These are phyloP conservation scores for Lasiodiplodia citricola DNA, from an alignment of 2,329 filamentous ascomycete genomes.

Conservation along the genomic window DNA sequence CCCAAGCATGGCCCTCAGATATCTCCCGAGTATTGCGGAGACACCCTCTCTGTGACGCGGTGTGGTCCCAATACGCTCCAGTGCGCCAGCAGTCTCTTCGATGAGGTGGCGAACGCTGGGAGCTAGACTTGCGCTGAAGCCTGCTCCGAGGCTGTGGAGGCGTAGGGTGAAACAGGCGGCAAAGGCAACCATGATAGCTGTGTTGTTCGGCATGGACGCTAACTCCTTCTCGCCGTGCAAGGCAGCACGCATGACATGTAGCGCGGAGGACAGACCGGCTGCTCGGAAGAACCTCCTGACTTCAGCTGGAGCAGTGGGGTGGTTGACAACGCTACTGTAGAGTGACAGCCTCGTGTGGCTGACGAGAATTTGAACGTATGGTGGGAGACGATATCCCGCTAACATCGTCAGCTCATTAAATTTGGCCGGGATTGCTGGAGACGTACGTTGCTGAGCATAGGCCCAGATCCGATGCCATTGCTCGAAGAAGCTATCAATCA, in stretches of 20 bases:
- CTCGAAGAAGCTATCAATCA: conserved; percentile 70
- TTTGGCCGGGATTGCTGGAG: conserved; percentile 58
- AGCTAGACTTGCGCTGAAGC: conserved; percentile 33
- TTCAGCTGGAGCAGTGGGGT: conserved; percentile 71
- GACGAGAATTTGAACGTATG: conserved; percentile 76
- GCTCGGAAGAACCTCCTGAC: conserved; percentile 76
- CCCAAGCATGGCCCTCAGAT: conserved; percentile 49
- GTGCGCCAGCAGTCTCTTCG: conserved; percentile 70
- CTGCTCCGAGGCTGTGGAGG: conserved; percentile 59
- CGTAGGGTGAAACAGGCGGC: conserved; percentile 63
- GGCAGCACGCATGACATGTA: conserved; percentile 76
- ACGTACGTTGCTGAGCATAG: conserved; percentile 36
- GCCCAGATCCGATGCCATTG: conserved; percentile 68
- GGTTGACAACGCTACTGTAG: conserved; percentile 76
- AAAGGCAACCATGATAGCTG: conserved; percentile 79
- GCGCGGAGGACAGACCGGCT: conserved; percentile 71
- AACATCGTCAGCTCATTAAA: conserved; percentile 38
- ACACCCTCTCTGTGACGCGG: conserved; percentile 71
- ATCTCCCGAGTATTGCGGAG: conserved; percentile 64
- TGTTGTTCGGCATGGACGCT: conserved; percentile 79
- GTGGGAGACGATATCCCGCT: conserved; percentile 60
- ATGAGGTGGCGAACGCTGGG: conserved; percentile 58
- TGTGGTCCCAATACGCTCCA: conserved; percentile 70
- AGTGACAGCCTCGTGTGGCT: conserved; percentile 76
- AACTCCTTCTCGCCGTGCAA: conserved; percentile 73